Percentiles rank a stretch among this genome's conserved stretches.
phyloP scores from a whole-genome alignment of 495 filamentous ascomycete species.

The Neurospora africana region DNA sequence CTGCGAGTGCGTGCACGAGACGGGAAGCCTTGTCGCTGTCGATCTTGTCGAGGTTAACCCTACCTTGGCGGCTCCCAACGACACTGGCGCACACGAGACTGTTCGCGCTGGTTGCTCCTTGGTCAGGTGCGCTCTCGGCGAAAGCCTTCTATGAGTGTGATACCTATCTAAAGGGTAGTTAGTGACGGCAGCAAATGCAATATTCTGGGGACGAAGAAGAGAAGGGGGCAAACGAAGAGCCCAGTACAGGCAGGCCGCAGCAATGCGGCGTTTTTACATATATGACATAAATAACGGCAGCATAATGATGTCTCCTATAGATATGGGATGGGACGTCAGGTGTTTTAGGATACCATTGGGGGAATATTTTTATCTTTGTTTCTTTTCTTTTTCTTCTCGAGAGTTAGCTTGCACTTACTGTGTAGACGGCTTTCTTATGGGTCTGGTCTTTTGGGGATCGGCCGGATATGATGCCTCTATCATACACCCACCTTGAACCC shows the following conservation, averaged over 20 bases:
- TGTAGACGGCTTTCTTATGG: background rate
- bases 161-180: background rate
- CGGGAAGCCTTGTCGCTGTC: constrained; percentile 80
- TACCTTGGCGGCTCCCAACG: constrained; percentile 52
- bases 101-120: constrained; percentile 83
- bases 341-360: background rate
- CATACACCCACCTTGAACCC: background rate
- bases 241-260: background rate
- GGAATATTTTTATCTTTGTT: background rate
- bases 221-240: background rate
- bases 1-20: constrained; percentile 90
- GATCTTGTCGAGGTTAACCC: constrained; percentile 97
- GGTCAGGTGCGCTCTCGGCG: constrained; percentile 83
- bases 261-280: background rate
- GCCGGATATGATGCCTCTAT: background rate
- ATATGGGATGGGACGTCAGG: background rate
- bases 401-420: background rate
- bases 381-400: background rate
- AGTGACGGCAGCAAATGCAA: background rate
- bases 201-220: background rate
- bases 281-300: background rate
- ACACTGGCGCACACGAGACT: constrained; percentile 70
- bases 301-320: constrained; percentile 1
- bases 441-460: background rate
- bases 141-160: constrained; percentile 59